Base-by-base conservation (phyloP, 306 rosid species). In the Prunus armeniaca region DNA sequence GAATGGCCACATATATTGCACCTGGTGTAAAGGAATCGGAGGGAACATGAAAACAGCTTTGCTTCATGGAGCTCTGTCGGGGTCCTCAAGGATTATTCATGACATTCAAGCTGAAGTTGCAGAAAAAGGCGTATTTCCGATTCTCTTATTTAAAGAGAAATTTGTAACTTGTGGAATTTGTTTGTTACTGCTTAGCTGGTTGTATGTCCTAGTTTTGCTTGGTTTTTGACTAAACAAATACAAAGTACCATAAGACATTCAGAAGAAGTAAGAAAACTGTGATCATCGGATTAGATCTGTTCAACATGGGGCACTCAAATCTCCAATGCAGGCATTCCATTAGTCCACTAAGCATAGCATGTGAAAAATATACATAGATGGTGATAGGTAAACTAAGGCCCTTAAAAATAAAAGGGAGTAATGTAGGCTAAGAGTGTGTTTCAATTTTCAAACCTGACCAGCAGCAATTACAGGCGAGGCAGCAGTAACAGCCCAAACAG, bases 381-480 rank as follows among this genome's bases (percentile, higher is more conserved):
- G 41, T 34, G 41, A 34, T 34, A 34, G 41, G 41, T 34, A 34
- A 34, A 34, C 41, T 34, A 34, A 34, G 41, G 41, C 8, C 41
- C 41, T 5, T 5, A 34, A 5, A 34, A 34, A 34, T 34, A 28
- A 25, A 14, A 50, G 3, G 25, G 6, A 57, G 22, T 18, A 24
- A 13, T 19, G 9, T 10, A 65, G 22, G 10, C 57, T 54, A 12
- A 13, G 20, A 4, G 30, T 41, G 64, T 38, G 56, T 7, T 32
- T n/a, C 24, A 72, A 82, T 46, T 7, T 32, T n/a, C 24, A 72
- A 82, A 91, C 98, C 98, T 89, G 97, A 74, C 34, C 77, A 63
- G 93, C 97, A 72, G 96, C 98, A 78, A 81, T 78, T n/a, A 90
- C 95, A 15, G 97, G 96, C 18, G 91, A 83, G 81, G 92, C 85